Conservation (phyloP, 129 eudicot species). For the Arctium lappa region DNA sequence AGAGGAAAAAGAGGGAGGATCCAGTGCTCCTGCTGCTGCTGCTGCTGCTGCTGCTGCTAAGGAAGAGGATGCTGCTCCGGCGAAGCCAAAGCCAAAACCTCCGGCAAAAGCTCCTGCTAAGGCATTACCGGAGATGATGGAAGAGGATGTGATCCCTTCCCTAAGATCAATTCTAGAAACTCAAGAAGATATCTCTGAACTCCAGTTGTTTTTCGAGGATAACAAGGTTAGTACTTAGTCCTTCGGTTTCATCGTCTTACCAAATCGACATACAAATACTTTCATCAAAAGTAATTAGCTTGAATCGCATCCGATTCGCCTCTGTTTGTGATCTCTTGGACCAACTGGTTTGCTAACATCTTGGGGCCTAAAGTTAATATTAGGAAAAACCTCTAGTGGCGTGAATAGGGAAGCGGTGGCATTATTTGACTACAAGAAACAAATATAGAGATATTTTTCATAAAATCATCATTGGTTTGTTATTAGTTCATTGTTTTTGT, state of each 20-base stretch:
- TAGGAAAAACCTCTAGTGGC: too few relatives aligned
- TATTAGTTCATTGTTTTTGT: too few relatives aligned
- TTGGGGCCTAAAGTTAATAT: too few relatives aligned
- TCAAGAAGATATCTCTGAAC: slow-evolving; percentile 58
- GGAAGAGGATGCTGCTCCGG: slow-evolving; percentile 34
- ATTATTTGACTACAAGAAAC: too few relatives aligned
- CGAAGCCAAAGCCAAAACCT: slow-evolving; percentile 53
- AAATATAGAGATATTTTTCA: too few relatives aligned
- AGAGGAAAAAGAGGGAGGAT: slow-evolving; percentile 45
- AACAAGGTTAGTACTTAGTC: slow-evolving; percentile 51
- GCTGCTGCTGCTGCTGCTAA: too few relatives aligned
- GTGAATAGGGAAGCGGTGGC: too few relatives aligned
- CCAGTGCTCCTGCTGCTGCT: too few relatives aligned
- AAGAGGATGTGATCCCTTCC: slow-evolving; percentile 85
- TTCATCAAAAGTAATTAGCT: background rate
- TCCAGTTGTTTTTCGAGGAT: slow-evolving; percentile 56
- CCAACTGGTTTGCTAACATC: too few relatives aligned
- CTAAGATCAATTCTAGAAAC: slow-evolving; percentile 56
- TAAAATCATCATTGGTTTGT: too few relatives aligned
- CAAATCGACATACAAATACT: background rate
- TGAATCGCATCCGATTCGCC: background rate
- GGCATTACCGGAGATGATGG: slow-evolving; percentile 76
- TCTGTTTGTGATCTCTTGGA: background rate
- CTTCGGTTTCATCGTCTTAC: background rate
- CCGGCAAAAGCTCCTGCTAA: slow-evolving; percentile 62